These are phyloP conservation scores for Euphorbia schlechtendalii DNA, from an alignment of 441 rosid genomes.

Conservation along the genomic window DNA sequence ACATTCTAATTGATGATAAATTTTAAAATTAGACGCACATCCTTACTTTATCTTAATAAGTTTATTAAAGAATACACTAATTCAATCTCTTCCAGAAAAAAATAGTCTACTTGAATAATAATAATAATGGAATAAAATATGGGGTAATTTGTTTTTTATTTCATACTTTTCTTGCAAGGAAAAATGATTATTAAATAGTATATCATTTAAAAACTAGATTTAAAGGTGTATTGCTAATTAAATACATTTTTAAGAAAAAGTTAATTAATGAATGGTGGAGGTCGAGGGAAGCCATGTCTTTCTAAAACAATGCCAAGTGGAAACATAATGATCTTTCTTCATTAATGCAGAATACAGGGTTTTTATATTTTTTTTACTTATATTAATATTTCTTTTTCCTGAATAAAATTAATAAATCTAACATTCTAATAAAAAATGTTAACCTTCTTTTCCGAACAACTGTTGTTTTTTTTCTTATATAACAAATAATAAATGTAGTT, in stretches of 20 bases:
- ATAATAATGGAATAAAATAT: background rate
- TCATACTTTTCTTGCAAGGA: background rate
- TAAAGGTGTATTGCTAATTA: background rate
- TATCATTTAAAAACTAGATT: background rate
- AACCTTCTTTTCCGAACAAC: too few species aligned
- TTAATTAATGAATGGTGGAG: background rate
- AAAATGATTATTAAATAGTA: too few species aligned
- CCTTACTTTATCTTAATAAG: too few species aligned
- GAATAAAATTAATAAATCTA: too few species aligned
- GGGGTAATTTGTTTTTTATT: background rate
- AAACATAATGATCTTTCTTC: background rate
- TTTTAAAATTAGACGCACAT: background rate
- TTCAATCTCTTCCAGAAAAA: too few species aligned
- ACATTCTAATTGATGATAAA: background rate
- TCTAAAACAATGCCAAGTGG: constrained; percentile 8
- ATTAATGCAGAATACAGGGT: constrained; percentile 8
- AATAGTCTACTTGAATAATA: too few species aligned
- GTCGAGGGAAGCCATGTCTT: background rate
- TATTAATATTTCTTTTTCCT: too few species aligned
- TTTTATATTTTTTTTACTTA: background rate
- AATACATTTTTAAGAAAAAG: background rate
- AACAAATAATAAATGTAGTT: too few species aligned
- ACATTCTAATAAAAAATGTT: too few species aligned
- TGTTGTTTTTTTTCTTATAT: too few species aligned
- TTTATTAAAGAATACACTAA: too few species aligned